Evolutionary conservation across 2,329 filamentous ascomycete species (phyloP).

Genomic region (Biscogniauxia marginata): DNA sequence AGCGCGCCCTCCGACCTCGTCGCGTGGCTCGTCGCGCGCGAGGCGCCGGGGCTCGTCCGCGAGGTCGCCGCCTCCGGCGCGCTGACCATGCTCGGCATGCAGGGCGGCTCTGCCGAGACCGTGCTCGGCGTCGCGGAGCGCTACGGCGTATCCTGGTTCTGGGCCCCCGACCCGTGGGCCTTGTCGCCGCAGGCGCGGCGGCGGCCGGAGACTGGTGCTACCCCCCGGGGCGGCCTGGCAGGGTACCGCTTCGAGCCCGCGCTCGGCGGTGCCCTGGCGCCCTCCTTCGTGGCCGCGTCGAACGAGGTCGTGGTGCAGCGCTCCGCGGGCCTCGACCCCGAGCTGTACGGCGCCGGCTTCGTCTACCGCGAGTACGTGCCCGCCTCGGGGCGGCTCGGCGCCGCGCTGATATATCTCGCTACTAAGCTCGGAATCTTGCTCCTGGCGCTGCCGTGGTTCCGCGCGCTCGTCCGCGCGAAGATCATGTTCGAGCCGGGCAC

Average conservation of each 20-base stretch:
- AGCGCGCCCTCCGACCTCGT: constrained; percentile 26
- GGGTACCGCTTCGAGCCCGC: constrained; percentile 10
- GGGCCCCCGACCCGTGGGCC: constrained; percentile 13
- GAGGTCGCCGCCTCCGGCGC: constrained; percentile 21
- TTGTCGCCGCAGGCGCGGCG: constrained; percentile 15
- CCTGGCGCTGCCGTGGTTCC: constrained; percentile 20
- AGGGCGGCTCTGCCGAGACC: constrained; percentile 44
- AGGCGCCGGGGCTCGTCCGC: not conserved
- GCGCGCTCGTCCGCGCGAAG: constrained; percentile 2
- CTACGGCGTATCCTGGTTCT: constrained; percentile 15
- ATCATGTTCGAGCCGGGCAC: not conserved
- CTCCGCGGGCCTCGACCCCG: constrained; percentile 20
- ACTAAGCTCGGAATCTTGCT: constrained; percentile 12
- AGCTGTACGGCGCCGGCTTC: constrained; percentile 24
- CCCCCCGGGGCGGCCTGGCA: constrained; percentile 8
- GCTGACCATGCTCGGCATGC: constrained; percentile 18
- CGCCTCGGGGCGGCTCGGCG: constrained; percentile 10
- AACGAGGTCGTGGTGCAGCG: constrained; percentile 24
- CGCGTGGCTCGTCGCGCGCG: constrained; percentile 23
- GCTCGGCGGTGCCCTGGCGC: constrained; percentile 19
- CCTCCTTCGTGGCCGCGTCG: constrained; percentile 19
- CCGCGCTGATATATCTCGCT: constrained; percentile 10
- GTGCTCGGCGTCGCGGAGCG: constrained; percentile 39
- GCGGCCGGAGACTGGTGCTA: constrained; percentile 1
- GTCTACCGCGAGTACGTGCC: constrained; percentile 22